Base-by-base conservation (phyloP, 495 filamentous ascomycete species). In the Niebla homalea region DNA sequence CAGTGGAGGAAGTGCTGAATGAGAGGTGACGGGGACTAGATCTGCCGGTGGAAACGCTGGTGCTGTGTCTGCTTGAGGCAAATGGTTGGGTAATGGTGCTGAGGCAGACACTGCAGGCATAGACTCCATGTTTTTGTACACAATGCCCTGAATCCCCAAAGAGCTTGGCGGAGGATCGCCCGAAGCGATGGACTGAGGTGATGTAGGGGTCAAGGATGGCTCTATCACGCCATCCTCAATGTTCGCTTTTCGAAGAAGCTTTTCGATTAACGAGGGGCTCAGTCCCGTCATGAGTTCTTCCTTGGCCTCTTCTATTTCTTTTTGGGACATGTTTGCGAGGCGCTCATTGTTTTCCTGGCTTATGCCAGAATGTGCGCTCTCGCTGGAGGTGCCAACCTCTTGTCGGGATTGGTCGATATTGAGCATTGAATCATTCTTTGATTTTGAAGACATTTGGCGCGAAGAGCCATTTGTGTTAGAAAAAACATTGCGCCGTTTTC, bases 271-370 rank as follows among this genome's bases (percentile, higher is more conserved):
- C 0, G 72, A 73, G 1, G 87, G 80, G 52, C 82, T 76, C 49
- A 97, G 65, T 3, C 72, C 71, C 26, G 64, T 70, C 58, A 90
- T 71, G 2, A 98, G 63, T 25, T 97, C 90, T 43, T 77, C 70
- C 29, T 78, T 75, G 51, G 89, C 87, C 38, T 78, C 66, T 55
- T 83, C 77, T 43, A 97, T 94, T 62, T 95, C 84, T 29, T 78
- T 72, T 0, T 77, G 65, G 19, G 87, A 86, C 92, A 98, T 95
- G 11, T 72, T 68, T 8, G 81, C 81, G 40, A 98, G 59, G 42
- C 77, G 73, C 48, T 79, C 76, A 16, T 69, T 73, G 61, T 97
- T 98, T 57, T 97, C 86, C 58, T 83, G 73, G 59, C 84, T 83
- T 57, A 98, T 96, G 1, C 68, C 64, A 41, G 67, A 63, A 54